Conservation (phyloP, 2,329 filamentous ascomycete genomes). For the Xylaria sp. region DNA sequence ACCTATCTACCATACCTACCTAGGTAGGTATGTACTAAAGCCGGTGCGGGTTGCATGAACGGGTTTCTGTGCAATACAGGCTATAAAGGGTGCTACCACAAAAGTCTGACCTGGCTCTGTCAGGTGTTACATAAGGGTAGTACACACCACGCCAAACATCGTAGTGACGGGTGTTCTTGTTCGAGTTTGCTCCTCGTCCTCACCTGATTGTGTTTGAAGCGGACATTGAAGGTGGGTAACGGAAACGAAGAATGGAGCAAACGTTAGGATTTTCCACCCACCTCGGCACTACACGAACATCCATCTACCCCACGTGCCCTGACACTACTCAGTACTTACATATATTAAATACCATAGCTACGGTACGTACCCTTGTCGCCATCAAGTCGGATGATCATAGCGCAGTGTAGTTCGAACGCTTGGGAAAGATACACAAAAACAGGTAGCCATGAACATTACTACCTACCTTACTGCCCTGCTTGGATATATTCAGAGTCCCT, state of each 20-base stretch:
- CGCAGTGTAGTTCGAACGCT: too few relatives aligned
- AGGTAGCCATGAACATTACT: too few relatives aligned
- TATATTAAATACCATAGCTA: background rate
- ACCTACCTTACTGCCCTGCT: too few relatives aligned
- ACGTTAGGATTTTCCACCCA: background rate
- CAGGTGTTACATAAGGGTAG: background rate
- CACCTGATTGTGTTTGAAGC: background rate
- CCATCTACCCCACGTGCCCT: background rate
- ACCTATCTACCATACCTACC: too few relatives aligned
- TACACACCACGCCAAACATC: constrained; percentile 8
- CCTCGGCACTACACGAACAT: background rate
- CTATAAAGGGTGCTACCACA: background rate
- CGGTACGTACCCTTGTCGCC: background rate
- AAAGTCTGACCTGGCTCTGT: background rate
- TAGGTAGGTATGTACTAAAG: background rate
- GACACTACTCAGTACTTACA: too few relatives aligned
- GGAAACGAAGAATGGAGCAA: background rate
- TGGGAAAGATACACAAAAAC: too few relatives aligned
- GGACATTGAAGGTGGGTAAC: background rate
- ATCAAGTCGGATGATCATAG: too few relatives aligned
- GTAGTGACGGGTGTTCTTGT: background rate
- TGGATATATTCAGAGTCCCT: background rate
- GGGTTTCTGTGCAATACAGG: constrained; percentile 1
- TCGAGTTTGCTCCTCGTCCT: constrained; percentile 1
- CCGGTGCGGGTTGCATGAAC: constrained; percentile 11